A percentile compares a stretch with the other conserved stretches of the same genome.
Evolutionary conservation across 495 filamentous ascomycete genomes (phyloP).

Genomic region (Penicillium argentinense): DNA sequence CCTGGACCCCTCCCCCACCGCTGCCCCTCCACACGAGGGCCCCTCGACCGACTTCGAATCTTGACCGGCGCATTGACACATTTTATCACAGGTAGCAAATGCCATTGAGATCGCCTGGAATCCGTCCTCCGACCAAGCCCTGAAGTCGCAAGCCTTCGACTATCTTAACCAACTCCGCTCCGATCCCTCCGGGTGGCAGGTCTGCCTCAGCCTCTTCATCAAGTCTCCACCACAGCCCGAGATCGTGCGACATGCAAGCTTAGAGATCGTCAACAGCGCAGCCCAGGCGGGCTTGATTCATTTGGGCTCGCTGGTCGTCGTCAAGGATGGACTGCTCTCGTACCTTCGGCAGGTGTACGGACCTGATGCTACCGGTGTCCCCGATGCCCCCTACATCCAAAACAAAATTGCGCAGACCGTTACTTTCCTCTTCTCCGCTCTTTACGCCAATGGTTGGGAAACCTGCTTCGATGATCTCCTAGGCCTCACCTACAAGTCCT

Average conservation of each 20-base stretch:
- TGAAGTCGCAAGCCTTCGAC: constrained; percentile 84
- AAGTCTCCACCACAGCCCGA: constrained; percentile 77
- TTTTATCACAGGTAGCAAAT: constrained; percentile 68
- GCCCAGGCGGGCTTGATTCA: constrained; percentile 74
- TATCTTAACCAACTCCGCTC: constrained; percentile 79
- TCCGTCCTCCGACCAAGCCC: constrained; percentile 65
- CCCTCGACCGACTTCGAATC: constrained; percentile 11
- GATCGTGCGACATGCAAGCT: constrained; percentile 78
- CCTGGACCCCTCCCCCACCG: constrained; percentile 18
- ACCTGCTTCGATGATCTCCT: constrained; percentile 87
- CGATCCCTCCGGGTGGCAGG: constrained; percentile 79
- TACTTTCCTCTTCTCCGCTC: constrained; percentile 81
- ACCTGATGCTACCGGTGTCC: constrained; percentile 46
- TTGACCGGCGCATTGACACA: constrained; percentile 15
- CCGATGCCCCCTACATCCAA: constrained; percentile 75
- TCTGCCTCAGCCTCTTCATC: constrained; percentile 81
- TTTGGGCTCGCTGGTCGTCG: constrained; percentile 60
- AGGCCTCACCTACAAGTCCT: constrained; percentile 54
- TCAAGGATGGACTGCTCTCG: constrained; percentile 73
- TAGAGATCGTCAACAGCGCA: constrained; percentile 91
- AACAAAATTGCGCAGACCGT: constrained; percentile 97
- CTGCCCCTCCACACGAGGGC: constrained; percentile 28
- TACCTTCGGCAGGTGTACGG: constrained; percentile 76
- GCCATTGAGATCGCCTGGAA: constrained; percentile 90
- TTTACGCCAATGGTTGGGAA: constrained; percentile 84